Base-by-base conservation (phyloP, 208 protist genomes). In the Leptomonas pyrrhocoris region DNA sequence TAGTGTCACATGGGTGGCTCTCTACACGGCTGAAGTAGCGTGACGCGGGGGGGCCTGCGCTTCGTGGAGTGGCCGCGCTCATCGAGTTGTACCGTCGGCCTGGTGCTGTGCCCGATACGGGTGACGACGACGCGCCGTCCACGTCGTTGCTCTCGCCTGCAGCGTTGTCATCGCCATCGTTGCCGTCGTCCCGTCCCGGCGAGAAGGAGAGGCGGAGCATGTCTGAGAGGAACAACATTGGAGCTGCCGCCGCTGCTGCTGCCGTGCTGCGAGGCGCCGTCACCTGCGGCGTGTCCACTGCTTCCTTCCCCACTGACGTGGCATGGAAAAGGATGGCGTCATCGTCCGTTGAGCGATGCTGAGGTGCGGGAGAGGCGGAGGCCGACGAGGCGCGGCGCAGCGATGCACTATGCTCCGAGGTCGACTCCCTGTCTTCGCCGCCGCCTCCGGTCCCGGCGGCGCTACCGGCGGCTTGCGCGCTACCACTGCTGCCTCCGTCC, bases 121-220 rank as follows among this genome's bases (percentile, higher is more conserved):
- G n/a, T n/a, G n/a, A n/a, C n/a, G n/a, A n/a, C n/a, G n/a, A n/a
- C n/a, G n/a, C n/a, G n/a, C n/a, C n/a, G n/a, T n/a, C n/a, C n/a
- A n/a, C n/a, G n/a, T n/a, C n/a, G n/a, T n/a, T n/a, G n/a, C n/a
- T n/a, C n/a, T n/a, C 49, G 21, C 19, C 46, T 12, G 5, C 19
- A 36, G n/a, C n/a, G 25, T 50, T n/a, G 57, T 25, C 9, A 36
- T 36, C 30, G 45, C n/a, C n/a, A n/a, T n/a, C n/a, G n/a, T n/a
- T n/a, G n/a, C n/a, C n/a, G n/a, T 55, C 50, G 50, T 30, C 38
- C 42, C 46, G 49, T 7, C 31, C 40, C 0, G 48, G 58, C 9
- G 69, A 74, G 60, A 68, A 48, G 53, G 69, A 68, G 40, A 62
- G 58, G 18, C 69, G 53, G 21, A 74, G 60, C 69, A 67, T 74